Evolutionary conservation across 1,139 yeast species (phyloP), one percentile per base, ranked within the genome.

Genomic region (Kodamaea alishanica): DNA sequence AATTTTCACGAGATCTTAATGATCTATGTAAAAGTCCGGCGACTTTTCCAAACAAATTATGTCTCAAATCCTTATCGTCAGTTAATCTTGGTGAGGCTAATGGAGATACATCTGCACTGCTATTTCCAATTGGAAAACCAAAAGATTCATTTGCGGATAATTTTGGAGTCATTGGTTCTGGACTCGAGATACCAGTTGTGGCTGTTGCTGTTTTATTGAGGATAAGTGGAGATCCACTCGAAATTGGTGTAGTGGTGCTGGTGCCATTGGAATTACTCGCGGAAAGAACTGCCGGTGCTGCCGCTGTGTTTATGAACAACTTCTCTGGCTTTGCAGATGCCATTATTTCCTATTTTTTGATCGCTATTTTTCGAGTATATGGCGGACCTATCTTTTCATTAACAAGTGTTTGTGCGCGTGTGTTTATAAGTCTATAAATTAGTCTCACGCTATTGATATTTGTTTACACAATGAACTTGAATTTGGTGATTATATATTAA

Each of bases 11-110:
- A 24, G 59, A 53, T 30, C 49, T 35, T 7, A 58, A 43, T 2
- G 60, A 48, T 35, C 54, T 52, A 24, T 58, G 63, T 32, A 65
- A 50, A 37, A 64, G 47, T 9, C 67, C 65, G 23, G 67, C 52
- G 26, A 65, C 67, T 46, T 63, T 67, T 10, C 65, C 65, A 25
- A 65, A 54, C 7, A 63, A 36, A 42, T 53, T 59, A 38, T 54
- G 61, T 34, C 63, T 52, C 31, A 55, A 45, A 33, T 49, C 55
- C 28, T 43, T 39, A 41, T 47, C 50, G 29, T 49, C 55, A n/a
- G 25, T 26, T 20, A 33, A 26, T 22, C 30, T 39, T 6, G 48
- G 48, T 12, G 48, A 35, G 9, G 32, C 48, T 8, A 37, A 11
- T 5, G 44, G 46, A 10, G 46, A 43, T 5, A 26, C 12, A n/a